A percentile compares a stretch with the other conserved stretches of the same genome.
phyloP scores from a whole-genome alignment of 176 grass and related monocot species.

The Bonia amplexicaulis region DNA sequence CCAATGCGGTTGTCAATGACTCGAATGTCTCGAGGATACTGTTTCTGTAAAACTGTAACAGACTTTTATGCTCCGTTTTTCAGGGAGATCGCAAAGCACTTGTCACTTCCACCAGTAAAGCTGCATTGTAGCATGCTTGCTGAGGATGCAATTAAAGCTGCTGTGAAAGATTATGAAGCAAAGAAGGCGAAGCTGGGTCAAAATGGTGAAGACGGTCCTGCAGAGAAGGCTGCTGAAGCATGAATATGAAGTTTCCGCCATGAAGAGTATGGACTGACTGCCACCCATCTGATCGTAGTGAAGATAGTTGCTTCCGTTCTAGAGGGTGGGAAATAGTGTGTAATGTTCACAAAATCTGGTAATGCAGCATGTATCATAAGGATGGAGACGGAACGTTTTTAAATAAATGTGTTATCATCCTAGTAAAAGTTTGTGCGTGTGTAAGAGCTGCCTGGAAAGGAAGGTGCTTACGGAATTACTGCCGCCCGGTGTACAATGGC shows the following conservation, averaged over 20 bases:
- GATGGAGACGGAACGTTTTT: background rate
- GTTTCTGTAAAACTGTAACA: background rate
- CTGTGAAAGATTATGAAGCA: constrained; percentile 88
- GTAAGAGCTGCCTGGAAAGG: background rate
- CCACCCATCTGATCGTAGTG: background rate
- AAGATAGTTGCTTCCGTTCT: background rate
- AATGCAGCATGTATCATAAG: constrained; percentile 23
- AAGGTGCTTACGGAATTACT: background rate
- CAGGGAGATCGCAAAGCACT: constrained; percentile 92
- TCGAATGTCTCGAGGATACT: background rate
- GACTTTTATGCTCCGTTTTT: constrained; percentile 5
- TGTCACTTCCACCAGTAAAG: constrained; percentile 97
- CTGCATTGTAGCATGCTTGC: constrained; percentile 98
- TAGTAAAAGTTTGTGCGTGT: background rate
- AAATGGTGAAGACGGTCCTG: background rate
- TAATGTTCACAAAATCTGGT: constrained; percentile 24
- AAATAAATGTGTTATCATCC: constrained; percentile 40
- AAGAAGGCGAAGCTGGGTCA: constrained; percentile 47
- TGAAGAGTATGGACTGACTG: background rate
- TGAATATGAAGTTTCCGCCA: background rate
- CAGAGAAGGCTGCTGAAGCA: constrained; percentile 40
- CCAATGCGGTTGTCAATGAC: background rate
- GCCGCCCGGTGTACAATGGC: too few species aligned
- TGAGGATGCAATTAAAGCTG: constrained; percentile 96
- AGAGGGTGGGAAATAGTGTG: background rate